A percentile compares a stretch with the other conserved stretches of the same genome.
These are phyloP conservation scores for Colletotrichum kahawae DNA, from an alignment of 2,329 filamentous ascomycete genomes.

Conservation along the genomic window DNA sequence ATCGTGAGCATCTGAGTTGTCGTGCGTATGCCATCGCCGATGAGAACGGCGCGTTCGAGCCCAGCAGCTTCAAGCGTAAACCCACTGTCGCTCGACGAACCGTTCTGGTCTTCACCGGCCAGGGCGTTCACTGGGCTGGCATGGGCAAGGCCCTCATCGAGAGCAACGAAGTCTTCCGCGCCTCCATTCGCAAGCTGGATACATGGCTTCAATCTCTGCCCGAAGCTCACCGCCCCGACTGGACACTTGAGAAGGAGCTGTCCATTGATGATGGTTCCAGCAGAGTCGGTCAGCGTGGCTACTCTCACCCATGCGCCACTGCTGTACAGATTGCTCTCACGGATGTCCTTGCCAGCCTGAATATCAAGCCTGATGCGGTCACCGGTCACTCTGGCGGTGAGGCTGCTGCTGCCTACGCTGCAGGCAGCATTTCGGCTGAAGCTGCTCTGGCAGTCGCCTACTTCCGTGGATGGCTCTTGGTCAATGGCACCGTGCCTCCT, in stretches of 20 bases:
- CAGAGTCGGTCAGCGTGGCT: constrained; percentile 27
- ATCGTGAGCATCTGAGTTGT: constrained; percentile 31
- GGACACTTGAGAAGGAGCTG: constrained; percentile 27
- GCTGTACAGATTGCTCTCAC: constrained; percentile 44
- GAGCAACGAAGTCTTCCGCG: constrained; percentile 2
- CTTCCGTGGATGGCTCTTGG: constrained; percentile 36
- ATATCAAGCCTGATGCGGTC: constrained; percentile 36
- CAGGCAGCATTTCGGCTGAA: constrained; percentile 35
- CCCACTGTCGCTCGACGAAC: neutral
- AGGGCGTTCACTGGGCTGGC: constrained; percentile 23
- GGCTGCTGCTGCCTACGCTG: constrained; percentile 49
- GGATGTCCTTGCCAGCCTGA: constrained; percentile 36
- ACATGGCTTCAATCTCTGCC: constrained; percentile 4
- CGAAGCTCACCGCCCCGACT: constrained; percentile 20
- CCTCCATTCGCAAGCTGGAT: constrained; percentile 21
- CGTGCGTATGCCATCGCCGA: constrained; percentile 28
- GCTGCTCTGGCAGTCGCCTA: constrained; percentile 44
- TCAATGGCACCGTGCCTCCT: constrained; percentile 25
- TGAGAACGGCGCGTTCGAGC: constrained; percentile 20
- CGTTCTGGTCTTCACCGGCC: constrained; percentile 24
- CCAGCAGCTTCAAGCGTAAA: constrained; percentile 2
- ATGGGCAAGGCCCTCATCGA: constrained; percentile 20
- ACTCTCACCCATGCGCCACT: constrained; percentile 33
- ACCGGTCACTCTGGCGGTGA: constrained; percentile 51
- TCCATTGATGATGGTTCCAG: constrained; percentile 27